Evolutionary conservation across 2,329 filamentous ascomycete species (phyloP), one percentile per base, ranked within the genome.

Genomic region (Leptographium wingfieldii): DNA sequence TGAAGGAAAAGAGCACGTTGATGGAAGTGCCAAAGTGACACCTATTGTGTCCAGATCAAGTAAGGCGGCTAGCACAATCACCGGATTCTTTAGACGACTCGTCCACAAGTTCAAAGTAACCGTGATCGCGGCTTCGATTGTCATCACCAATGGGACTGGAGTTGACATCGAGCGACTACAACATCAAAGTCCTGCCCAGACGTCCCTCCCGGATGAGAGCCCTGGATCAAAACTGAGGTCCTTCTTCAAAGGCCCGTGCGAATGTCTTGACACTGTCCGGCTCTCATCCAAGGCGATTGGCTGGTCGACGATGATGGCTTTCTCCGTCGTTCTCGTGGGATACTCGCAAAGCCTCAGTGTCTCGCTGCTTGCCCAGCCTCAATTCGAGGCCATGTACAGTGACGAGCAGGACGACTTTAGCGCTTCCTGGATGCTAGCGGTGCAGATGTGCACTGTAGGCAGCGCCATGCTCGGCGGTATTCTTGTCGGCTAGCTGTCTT

Each of bases 311-410:
- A 31, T 64, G 11, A 61, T 67, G 58, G 59, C 61, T n/a, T 55
- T 65, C n/a, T 60, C 63, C 1, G 62, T 66, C 14, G 55, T 66
- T 6, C 59, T 65, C 25, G 65, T 66, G 49, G 65, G 65, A 14
- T 68, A 66, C 54, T 60, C 65, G 5, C 66, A 64, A 14, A 60
- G 57, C 19, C 60, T 68, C 6, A 46, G 62, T 12, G 62, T 66
- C 1, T 67, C 65, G 11, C 63, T 67, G 19, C 62, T 67, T 7
- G 63, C 64, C 0, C 66, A 66, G 54, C 64, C 65, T 2, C 64
- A 67, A 31, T 68, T 67, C 49, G 60, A 67, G 40, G 60, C 52
- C 6, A 60, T 65, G 29, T 72, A 68, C 51, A 70, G 69, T 1
- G 51, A 61, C 10, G 55, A 57, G 5, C 55, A 52, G 53, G 49